Evolutionary conservation across 306 rosid species (phyloP), one percentile per base, ranked within the genome.

Genomic region (Hippophae tibetana): DNA sequence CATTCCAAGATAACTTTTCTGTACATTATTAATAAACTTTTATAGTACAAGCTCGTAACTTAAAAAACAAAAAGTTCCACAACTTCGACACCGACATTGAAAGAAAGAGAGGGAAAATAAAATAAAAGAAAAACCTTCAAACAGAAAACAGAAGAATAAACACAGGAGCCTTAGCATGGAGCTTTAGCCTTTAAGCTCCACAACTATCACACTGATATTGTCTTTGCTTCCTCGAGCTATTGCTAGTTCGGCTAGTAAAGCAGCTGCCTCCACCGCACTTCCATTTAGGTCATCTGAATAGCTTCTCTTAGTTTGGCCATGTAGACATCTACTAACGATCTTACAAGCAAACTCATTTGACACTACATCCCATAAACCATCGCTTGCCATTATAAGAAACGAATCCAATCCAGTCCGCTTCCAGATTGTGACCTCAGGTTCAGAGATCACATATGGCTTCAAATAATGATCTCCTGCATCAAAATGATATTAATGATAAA

Each of bases 181-280:
- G 53, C 59, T 9, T 51, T 18, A 56, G 23, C 62, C 42, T 41
- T 41, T 64, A 7, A 58, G 73, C 75, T 57, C 57, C 54, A 59
- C 58, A 5, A 75, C 82, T 2, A 87, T 68, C 12, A 82, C 79
- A 54, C 78, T 80, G 55, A 87, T 76, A 54, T 84, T 87, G 66
- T 81, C 85, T 60, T 70, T 74, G 72, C 93, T 82, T 41, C 93
- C 93, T 8, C 81, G 69, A 18, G 93, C 83, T 75, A 84, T 64
- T 1, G 89, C 96, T 52, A 84, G 61, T 61, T 80, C 86, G 0
- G 94, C 86, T 31, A 87, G 64, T 44, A 76, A 9, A 9, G 77
- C 65, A 0, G 79, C 67, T 1, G 73, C 67, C 10, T 69, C 54
- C 0, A 18, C 46, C 7, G 62, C 13, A 7, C 25, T 69, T 12